These are phyloP conservation scores for Talaromyces islandicus DNA, from an alignment of 2,329 filamentous ascomycete genomes.

Conservation along the genomic window DNA sequence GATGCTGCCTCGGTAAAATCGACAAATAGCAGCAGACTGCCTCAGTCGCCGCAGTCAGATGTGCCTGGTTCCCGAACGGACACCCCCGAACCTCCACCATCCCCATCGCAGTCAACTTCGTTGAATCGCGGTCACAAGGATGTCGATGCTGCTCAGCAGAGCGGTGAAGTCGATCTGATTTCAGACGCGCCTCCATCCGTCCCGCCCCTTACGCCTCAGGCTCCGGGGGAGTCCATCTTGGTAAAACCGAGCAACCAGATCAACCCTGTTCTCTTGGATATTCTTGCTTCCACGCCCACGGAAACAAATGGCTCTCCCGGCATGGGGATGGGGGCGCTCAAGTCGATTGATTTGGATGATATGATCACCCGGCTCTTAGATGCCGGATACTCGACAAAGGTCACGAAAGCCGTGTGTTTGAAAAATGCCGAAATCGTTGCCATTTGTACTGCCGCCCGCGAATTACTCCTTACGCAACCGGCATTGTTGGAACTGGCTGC, in stretches of 20 bases:
- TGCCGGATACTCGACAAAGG: constrained; percentile 91
- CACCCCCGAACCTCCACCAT: constrained; percentile 66
- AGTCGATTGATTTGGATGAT: constrained; percentile 90
- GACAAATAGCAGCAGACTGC: constrained; percentile 47
- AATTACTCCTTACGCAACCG: constrained; percentile 85
- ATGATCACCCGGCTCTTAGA: constrained; percentile 94
- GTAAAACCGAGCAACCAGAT: constrained; percentile 70
- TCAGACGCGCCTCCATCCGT: constrained; percentile 78
- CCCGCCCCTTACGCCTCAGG: constrained; percentile 53
- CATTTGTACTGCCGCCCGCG: constrained; percentile 82
- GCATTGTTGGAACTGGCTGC: constrained; percentile 86
- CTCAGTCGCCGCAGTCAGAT: constrained; percentile 24
- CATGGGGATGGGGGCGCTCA: constrained; percentile 84
- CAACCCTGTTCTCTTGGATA: constrained; percentile 55
- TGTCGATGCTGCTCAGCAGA: constrained; percentile 72
- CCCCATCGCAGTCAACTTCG: constrained; percentile 73
- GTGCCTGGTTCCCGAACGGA: constrained; percentile 41
- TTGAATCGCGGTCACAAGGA: constrained; percentile 69
- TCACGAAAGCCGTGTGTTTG: constrained; percentile 93
- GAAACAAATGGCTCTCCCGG: constrained; percentile 45
- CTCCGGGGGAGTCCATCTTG: constrained; percentile 83
- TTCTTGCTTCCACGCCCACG: constrained; percentile 36
- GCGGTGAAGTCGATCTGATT: constrained; percentile 88
- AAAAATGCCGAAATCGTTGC: constrained; percentile 97
- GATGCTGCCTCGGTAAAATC: constrained; percentile 74